phyloP scores from a whole-genome alignment of 2,329 filamentous ascomycete species.

The Penicillium palitans region DNA sequence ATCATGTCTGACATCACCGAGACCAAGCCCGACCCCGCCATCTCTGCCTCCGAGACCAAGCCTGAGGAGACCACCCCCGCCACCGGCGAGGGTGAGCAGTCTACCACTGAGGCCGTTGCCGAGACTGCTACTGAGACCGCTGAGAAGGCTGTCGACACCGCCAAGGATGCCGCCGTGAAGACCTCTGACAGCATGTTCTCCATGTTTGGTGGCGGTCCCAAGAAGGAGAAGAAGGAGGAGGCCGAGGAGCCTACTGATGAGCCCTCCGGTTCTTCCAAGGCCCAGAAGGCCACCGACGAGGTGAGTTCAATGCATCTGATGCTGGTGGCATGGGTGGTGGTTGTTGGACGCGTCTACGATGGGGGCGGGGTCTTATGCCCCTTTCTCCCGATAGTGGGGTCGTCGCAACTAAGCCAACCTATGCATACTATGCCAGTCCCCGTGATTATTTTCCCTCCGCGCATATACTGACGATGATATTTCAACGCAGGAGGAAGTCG shows the following conservation, averaged over 20 bases:
- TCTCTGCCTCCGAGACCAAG: conserved; percentile 38
- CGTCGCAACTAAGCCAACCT: conserved; percentile 1
- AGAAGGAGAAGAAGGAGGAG: conserved; percentile 92
- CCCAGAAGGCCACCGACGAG: conserved; percentile 62
- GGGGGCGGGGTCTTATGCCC: conserved; percentile 11
- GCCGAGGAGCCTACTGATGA: conserved; percentile 75
- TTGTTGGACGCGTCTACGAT: conserved; percentile 2
- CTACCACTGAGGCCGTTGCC: conserved; percentile 34
- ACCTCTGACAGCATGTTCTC: conserved; percentile 72
- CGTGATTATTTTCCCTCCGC: background rate
- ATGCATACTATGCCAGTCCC: background rate
- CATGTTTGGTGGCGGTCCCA: conserved; percentile 97
- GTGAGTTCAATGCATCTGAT: conserved; percentile 48
- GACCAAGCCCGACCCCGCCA: conserved; percentile 47
- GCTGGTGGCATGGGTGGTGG: conserved; percentile 7
- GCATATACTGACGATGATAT: conserved; percentile 6
- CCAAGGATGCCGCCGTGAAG: conserved; percentile 42
- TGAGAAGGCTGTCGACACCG: conserved; percentile 40
- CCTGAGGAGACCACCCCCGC: conserved; percentile 35
- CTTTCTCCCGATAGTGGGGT: conserved; percentile 19
- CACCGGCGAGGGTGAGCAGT: conserved; percentile 36
- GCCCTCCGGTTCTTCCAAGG: conserved; percentile 84
- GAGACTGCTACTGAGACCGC: conserved; percentile 40
- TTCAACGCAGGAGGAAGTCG: conserved; percentile 63
- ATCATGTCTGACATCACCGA: conserved; percentile 48